phyloP scores from a whole-genome alignment of 345 rosid species.

The Rhizophora mangle region DNA sequence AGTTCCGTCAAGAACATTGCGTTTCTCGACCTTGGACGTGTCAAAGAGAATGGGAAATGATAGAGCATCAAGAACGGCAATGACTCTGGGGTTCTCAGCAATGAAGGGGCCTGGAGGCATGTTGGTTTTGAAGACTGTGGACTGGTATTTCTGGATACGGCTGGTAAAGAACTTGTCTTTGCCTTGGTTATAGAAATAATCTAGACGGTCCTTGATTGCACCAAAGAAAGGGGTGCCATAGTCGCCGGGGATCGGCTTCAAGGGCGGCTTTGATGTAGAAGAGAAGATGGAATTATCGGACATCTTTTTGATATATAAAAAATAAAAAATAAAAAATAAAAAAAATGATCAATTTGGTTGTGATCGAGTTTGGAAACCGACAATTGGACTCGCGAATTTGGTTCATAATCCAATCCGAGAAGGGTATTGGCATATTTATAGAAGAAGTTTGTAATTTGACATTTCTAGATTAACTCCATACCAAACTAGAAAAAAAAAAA shows the following conservation, averaged over 20 bases:
- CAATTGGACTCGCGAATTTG: no score
- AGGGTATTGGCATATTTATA: no score
- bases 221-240: conserved; percentile 39
- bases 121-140: conserved; percentile 40
- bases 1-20: conserved; percentile 36
- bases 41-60: conserved; percentile 47
- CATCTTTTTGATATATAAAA: conserved; percentile 9
- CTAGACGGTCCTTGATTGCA: conserved; percentile 39
- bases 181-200: conserved; percentile 51
- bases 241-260: conserved; percentile 39
- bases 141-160: conserved; percentile 24
- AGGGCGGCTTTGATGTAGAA: not conserved
- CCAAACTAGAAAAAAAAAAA: no score
- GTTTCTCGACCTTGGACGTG: conserved; percentile 40
- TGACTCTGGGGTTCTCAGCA: conserved; percentile 25
- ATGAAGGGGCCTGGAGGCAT: conserved; percentile 59
- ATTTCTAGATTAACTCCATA: no score
- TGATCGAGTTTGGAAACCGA: no score
- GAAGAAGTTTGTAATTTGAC: no score
- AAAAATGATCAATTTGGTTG: no score
- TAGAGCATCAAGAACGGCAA: conserved; percentile 35
- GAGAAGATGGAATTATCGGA: conserved; percentile 1
- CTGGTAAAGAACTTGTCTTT: conserved; percentile 31
- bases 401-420: no score
- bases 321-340: no score